Base-by-base conservation (phyloP, 768 basidiomycete species). In the Tylopilus rubrobrunneus region DNA sequence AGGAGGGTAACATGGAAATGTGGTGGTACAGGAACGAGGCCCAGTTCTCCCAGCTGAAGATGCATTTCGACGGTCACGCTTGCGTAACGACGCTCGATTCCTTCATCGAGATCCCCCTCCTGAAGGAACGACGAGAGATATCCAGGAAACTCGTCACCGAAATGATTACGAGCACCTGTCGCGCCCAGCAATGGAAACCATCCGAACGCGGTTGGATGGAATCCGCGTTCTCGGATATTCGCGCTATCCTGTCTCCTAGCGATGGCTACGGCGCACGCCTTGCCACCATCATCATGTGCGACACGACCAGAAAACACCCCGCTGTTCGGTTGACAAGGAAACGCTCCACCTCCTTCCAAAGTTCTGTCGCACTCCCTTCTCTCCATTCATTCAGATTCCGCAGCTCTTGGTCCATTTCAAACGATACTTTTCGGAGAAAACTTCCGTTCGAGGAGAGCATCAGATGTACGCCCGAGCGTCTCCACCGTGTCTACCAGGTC, bases 81-180 rank as follows among this genome's bases (percentile, higher is more conserved):
- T 72, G 71, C 42, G 67, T 73, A 40, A 73, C 71, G 27, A 64
- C 72, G 17, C 61, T 68, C 27, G 52, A 62, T 33, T 34, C 55
- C 11, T 48, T 40, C 31, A 17, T 28, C 29, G 63, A 57, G 43
- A 62, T 46, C 23, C 21, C 53, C 23, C 42, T 42, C 5, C 15
- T 63, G 21, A 33, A 45, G 45, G 33, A 52, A 51, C 68, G 68
- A n/a, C 61, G 53, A 45, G 60, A 56, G 47, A 37, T 55, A n/a
- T 71, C 72, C 52, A 62, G 36, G 48, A 28, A 11, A n/a, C 55
- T 52, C 10, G 58, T 72, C 23, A 54, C 25, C 44, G 45, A 53
- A 19, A 52, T 71, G 49, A 59, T 72, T 47, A 45, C 47, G 33
- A 52, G 10, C 29, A 55, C 57, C 1, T 66, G 62, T 53, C 58